Evolutionary conservation across 305 asterid species (phyloP).

Genomic region (Nicotiana rustica): DNA sequence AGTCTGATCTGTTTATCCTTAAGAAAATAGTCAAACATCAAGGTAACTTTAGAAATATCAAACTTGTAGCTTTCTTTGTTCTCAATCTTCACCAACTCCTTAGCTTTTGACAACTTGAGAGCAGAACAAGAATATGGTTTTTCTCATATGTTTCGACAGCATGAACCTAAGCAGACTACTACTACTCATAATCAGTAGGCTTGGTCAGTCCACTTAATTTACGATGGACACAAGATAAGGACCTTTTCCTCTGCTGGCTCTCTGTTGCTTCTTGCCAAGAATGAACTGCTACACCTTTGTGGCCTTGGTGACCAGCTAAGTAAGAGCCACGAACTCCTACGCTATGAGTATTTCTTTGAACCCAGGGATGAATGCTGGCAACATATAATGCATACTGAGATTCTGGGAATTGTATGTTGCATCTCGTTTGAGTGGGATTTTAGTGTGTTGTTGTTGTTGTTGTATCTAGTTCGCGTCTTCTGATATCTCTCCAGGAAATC

Average conservation of each 20-base stretch:
- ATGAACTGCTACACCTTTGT: too few relatives aligned
- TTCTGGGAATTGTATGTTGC: not conserved
- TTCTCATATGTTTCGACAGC: not conserved
- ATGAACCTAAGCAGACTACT: not conserved
- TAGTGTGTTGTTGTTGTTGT: not conserved
- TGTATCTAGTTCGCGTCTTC: not conserved
- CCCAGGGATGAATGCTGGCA: not conserved
- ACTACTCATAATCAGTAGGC: not conserved
- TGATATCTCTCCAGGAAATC: not conserved
- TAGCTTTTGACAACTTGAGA: conserved; percentile 16
- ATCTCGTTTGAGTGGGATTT: not conserved
- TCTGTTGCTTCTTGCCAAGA: too few relatives aligned
- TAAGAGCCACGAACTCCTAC: not conserved
- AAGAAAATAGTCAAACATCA: not conserved
- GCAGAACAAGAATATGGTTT: not conserved
- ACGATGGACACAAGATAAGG: not conserved
- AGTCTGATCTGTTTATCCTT: not conserved
- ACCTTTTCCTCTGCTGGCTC: not conserved
- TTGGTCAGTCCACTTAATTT: not conserved
- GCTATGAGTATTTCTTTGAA: conserved; percentile 23
- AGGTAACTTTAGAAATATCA: not conserved
- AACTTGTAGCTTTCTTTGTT: not conserved
- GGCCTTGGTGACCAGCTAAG: too few relatives aligned
- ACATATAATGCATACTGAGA: not conserved
- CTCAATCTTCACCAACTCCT: not conserved